A percentile compares a stretch with the other conserved stretches of the same genome.
Conservation (phyloP, 2,329 filamentous ascomycete species). For the Hypocrella siamensis region DNA sequence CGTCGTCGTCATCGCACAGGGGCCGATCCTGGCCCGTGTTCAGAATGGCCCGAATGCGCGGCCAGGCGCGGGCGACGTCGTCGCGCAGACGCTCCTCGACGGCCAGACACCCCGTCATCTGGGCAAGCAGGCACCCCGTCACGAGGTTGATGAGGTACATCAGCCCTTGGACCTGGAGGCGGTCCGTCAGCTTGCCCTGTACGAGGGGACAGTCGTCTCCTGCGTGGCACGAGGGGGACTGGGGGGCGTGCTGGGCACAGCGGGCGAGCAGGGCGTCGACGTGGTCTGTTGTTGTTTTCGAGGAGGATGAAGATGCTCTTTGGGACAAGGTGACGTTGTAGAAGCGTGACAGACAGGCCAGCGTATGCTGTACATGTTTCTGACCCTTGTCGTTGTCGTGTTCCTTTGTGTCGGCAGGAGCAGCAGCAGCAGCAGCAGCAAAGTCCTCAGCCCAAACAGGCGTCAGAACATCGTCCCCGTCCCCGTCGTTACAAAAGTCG, state of each 20-base stretch:
- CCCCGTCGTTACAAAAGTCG: not conserved
- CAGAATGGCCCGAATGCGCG: not conserved
- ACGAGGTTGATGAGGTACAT: not conserved
- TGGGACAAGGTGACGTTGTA: conserved; percentile 1
- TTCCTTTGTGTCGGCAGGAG: not conserved
- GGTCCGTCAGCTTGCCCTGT: not conserved
- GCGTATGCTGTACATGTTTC: not conserved
- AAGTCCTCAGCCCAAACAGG: not conserved
- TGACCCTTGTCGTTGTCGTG: not conserved
- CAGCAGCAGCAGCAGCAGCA: not conserved
- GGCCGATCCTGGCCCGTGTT: too few species aligned
- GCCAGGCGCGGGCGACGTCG: not conserved
- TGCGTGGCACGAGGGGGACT: too few species aligned
- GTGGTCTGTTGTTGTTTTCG: not conserved
- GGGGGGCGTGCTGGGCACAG: not conserved
- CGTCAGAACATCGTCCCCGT: too few species aligned
- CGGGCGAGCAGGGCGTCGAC: not conserved
- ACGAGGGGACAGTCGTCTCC: not conserved
- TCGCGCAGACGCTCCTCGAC: not conserved
- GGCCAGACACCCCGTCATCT: not conserved
- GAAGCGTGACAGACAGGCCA: not conserved
- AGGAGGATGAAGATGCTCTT: not conserved
- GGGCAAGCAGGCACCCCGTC: not conserved
- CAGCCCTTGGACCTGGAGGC: not conserved
- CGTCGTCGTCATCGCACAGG: too few species aligned